Evolutionary conservation across 352 stramenopile species (phyloP), one percentile per base, ranked within the genome.

Genomic region (Phytopythium cucurbitacearum): DNA sequence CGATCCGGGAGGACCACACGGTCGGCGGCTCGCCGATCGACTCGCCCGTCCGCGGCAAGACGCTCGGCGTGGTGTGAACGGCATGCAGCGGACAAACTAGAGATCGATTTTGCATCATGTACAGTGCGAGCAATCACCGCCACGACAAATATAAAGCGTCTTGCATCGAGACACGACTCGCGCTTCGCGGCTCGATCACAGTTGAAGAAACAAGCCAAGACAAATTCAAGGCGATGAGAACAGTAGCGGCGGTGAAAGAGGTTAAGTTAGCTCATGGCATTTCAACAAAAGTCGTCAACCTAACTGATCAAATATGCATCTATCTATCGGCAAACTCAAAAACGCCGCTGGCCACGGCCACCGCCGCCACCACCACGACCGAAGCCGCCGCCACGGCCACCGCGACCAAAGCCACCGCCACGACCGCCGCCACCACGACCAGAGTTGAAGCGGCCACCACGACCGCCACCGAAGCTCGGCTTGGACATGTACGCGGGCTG

Each of bases 401-500:
- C 59, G 13, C 72, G 54, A 49, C 70, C 45, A 38, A 73, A 62
- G n/a, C 66, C 44, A 28, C 58, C 47, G 56, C 74, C 56, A 54
- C 80, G 50, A 39, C 79, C 63, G 33, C 76, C 50, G 40, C 77
- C 48, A 34, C 70, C 16, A 35, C 65, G 47, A 11, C 56, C 43
- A 21, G 59, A 54, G 35, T 57, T 46, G 42, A 73, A 59, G 51
- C 67, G 45, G 39, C 80, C 69, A 35, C 78, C 62, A 37, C 80
- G 62, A 39, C 73, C 64, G 28, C 69, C 68, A 48, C 80, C 71
- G 28, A 56, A 68, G 40, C 67, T 67, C 43, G 65, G 61, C 34
- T 60, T 62, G 33, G 71, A 66, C 63, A 67, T 67, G 60, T 84
- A 87, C 11, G 78, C 76, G 34, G 76, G 65, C 52, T 80, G 64